Evolutionary conservation across 805 yeast genomes (phyloP), one percentile per base, ranked within the genome.

Genomic region (Jamesozyma spencerorum): DNA sequence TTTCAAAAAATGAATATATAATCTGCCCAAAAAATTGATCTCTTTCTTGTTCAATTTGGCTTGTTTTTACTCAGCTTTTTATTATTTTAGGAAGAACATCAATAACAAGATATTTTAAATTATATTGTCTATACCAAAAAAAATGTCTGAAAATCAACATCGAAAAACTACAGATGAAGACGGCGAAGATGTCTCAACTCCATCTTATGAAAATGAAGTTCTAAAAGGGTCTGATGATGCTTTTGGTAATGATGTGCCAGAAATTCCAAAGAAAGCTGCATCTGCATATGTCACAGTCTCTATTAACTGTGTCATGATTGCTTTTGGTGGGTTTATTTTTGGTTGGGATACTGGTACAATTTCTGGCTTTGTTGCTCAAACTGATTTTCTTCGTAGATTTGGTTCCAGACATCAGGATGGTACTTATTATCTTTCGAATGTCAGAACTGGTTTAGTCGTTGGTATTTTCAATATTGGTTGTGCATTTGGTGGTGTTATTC

Each of bases 291-390:
- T 58, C 12, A 48, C 58, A 14, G 64, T 63, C 32, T 51, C 53
- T 20, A 41, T 54, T 37, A 47, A 63, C 28, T 64, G 68, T 56
- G 34, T 50, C 18, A 44, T 52, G 54, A 49, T 55, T 36, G 56
- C 59, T 15, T 55, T 55, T 26, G 59, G 59, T 48, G 59, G 59
- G 33, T 74, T 75, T 77, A 46, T 51, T 34, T 81, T 77, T 52
- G 88, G 88, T 51, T 81, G 81, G 74, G 87, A 81, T 66, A 80
- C 86, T 37, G 88, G 87, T 70, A 81, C 87, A 53, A 77, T 81
- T 60, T 75, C 83, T 22, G 86, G 86, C 49, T 78, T 79, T 53
- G 81, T 79, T 37, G 73, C 75, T 54, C 58, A 60, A 52, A 50
- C 71, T 15, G 82, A 79, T 52, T 80, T 72, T 63, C 53, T 61